phyloP scores from a whole-genome alignment of 345 rosid species.

The Turritis glabra region DNA sequence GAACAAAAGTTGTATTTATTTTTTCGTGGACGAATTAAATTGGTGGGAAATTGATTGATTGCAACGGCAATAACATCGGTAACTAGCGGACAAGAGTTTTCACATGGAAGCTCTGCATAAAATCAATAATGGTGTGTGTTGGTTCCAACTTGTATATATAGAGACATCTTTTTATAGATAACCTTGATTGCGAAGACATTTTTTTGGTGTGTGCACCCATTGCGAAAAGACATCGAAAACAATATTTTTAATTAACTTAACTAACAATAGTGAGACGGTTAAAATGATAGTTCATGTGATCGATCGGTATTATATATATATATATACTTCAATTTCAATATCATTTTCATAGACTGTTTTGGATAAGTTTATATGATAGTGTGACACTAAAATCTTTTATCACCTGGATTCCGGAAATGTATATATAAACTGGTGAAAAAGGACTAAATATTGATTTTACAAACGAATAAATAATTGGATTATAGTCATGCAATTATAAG shows the following conservation, averaged over 20 bases:
- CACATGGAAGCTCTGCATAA: slow-evolving; percentile 35
- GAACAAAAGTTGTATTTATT: not conserved
- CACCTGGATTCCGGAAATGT: not conserved
- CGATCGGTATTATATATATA: not conserved
- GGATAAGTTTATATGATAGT: not conserved
- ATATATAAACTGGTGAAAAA: too few relatives aligned
- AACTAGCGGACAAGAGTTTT: slow-evolving; percentile 28
- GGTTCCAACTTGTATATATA: slow-evolving; percentile 5
- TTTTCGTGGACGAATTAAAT: slow-evolving; percentile 7
- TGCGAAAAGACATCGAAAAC: slow-evolving; percentile 5
- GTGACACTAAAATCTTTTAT: too few relatives aligned
- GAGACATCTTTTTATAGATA: too few relatives aligned
- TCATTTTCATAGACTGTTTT: not conserved
- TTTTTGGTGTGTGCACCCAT: too few relatives aligned
- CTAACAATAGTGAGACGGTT: not conserved
- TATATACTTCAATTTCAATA: not conserved
- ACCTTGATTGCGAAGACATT: slow-evolving; percentile 7
- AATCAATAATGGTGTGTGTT: slow-evolving; percentile 21
- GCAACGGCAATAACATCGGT: slow-evolving; percentile 24
- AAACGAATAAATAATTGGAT: too few relatives aligned
- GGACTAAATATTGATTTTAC: too few relatives aligned
- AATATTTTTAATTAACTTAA: slow-evolving; percentile 11
- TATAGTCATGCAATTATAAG: not conserved
- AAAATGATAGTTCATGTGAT: not conserved
- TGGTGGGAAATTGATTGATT: slow-evolving; percentile 21